These are phyloP conservation scores for Plantago elongata DNA, from an alignment of 257 asterid species.

Conservation along the genomic window DNA sequence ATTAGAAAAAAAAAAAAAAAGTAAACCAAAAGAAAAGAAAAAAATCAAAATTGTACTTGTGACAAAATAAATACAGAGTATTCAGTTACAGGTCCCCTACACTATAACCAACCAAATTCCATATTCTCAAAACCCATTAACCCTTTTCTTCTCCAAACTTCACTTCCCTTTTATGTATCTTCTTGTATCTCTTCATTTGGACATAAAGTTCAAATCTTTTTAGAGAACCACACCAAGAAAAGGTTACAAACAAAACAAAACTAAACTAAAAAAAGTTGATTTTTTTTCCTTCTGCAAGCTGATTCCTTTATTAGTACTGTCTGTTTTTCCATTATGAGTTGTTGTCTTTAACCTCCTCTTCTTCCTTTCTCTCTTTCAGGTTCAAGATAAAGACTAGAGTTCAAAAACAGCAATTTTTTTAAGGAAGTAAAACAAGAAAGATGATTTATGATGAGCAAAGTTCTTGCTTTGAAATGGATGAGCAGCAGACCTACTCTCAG, in stretches of 20 bases:
- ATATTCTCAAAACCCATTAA: conserved; percentile 3
- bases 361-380: conserved; percentile 21
- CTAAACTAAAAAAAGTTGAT: background rate
- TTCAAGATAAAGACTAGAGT: conserved; percentile 24
- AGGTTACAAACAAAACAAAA: conserved; percentile 11
- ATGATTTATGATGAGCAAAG: conserved; percentile 55
- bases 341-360: conserved; percentile 15
- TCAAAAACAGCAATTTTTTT: background rate
- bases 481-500: conserved; percentile 26
- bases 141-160: conserved; percentile 10
- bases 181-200: conserved; percentile 13
- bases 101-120: conserved; percentile 7
- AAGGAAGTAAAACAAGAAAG: background rate
- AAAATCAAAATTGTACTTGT: background rate
- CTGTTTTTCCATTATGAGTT: conserved; percentile 5
- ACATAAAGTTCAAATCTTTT: conserved; percentile 10
- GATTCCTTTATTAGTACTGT: background rate
- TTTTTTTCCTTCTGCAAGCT: conserved; percentile 13
- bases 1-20: background rate
- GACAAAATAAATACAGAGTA: conserved; percentile 4
- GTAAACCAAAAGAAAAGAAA: background rate
- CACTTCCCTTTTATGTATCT: too few relatives aligned
- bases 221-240: conserved; percentile 20
- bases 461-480: conserved; percentile 38
- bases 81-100: conserved; percentile 10